phyloP scores from a whole-genome alignment of 2,329 filamentous ascomycete species.

The Aureobasidium sp. region DNA sequence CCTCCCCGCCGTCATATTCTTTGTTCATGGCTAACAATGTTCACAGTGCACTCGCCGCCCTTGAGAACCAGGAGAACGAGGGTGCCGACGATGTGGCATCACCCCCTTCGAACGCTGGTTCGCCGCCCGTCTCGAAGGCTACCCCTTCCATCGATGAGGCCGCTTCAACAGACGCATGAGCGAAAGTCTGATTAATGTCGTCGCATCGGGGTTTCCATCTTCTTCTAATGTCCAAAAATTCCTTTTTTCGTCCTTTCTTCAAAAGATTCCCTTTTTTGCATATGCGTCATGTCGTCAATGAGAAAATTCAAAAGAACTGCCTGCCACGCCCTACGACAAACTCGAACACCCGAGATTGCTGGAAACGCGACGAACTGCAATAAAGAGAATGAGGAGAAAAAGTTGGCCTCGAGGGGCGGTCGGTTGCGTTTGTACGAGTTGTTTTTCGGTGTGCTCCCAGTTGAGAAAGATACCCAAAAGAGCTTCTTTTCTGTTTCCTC shows the following conservation, averaged over 20 bases:
- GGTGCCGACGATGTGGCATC: conserved; percentile 56
- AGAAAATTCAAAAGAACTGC: background rate
- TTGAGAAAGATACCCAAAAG: conserved; percentile 9
- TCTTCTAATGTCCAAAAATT: conserved; percentile 16
- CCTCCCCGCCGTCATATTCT: background rate
- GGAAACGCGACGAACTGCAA: background rate
- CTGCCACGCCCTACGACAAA: background rate
- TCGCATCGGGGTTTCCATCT: conserved; percentile 2
- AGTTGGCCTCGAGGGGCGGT: background rate
- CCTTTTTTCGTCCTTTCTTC: conserved; percentile 2
- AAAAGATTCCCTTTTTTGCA: conserved; percentile 9
- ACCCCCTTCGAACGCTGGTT: conserved; percentile 37
- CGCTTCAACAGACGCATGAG: conserved; percentile 31
- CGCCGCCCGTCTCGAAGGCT: conserved; percentile 25
- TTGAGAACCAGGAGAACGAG: conserved; percentile 49
- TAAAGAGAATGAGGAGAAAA: background rate
- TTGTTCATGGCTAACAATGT: conserved; percentile 27
- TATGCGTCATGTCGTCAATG: conserved; percentile 13
- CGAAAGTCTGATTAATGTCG: conserved; percentile 1
- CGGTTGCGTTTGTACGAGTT: background rate
- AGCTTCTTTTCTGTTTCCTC: background rate
- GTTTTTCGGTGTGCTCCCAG: background rate
- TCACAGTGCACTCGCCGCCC: conserved; percentile 44
- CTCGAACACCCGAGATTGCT: background rate
- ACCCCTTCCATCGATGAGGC: conserved; percentile 34